phyloP scores from a whole-genome alignment of 495 filamentous ascomycete genomes.

The Penicillium atrosanguineum region DNA sequence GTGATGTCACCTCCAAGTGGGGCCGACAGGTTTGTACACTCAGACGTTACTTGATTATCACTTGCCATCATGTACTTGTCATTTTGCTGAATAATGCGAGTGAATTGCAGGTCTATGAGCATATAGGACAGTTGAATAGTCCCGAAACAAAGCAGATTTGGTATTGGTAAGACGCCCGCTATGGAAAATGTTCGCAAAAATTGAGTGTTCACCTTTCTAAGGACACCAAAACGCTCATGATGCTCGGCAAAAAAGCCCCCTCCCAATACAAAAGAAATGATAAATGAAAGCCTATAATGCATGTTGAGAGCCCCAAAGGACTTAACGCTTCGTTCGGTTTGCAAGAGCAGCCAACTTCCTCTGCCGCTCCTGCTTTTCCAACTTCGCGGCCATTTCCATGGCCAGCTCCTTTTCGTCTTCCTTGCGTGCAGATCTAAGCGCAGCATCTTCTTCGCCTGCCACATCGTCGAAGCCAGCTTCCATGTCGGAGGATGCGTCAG shows the following conservation, averaged over 20 bases:
- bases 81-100: too few relatives aligned
- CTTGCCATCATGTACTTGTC: too few relatives aligned
- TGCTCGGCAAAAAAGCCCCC: conserved; percentile 23
- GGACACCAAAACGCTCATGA: conserved; percentile 34
- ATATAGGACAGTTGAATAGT: background rate
- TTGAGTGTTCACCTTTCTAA: conserved; percentile 27
- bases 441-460: conserved; percentile 54
- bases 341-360: conserved; percentile 49
- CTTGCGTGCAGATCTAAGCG: conserved; percentile 47
- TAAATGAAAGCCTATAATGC: conserved; percentile 10
- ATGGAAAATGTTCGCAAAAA: conserved; percentile 20
- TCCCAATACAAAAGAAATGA: conserved; percentile 18
- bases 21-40: conserved; percentile 20
- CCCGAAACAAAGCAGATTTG: conserved; percentile 16
- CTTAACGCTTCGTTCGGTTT: conserved; percentile 32
- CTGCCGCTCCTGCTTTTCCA: conserved; percentile 56
- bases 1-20: conserved; percentile 48
- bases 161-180: conserved; percentile 31
- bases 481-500: conserved; percentile 62
- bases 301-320: background rate
- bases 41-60: conserved; percentile 5
- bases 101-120: too few relatives aligned
- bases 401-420: conserved; percentile 60
- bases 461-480: conserved; percentile 61
- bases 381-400: conserved; percentile 52